Evolutionary conservation across 164 flowering plant species (phyloP), one percentile per base, ranked within the genome.

Genomic region (Dillenia turbinata): DNA sequence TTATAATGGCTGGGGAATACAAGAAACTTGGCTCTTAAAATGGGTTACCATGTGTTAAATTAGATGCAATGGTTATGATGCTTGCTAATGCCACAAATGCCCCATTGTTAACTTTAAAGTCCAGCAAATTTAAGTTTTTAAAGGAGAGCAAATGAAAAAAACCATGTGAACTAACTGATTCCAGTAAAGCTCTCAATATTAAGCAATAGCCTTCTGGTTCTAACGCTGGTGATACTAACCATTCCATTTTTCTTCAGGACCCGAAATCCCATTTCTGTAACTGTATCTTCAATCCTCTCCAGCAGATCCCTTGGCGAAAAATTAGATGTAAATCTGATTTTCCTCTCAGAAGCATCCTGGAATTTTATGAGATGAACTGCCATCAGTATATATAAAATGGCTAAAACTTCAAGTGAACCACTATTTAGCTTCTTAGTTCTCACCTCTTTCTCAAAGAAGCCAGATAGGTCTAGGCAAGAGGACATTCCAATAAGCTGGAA

Each of bases 401-500:
- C 40, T 33, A 33, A 33, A 33, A 33, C 40, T 33, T 33, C 40
- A 33, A 33, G 40, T 33, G 7, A 33, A 33, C 40, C 40, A 33
- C 40, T 33, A 5, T 33, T 33, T 33, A 53, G 46, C 47, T 54
- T 8, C 17, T 5, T 10, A 60, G 48, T 48, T 44, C 62, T 66
- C 59, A 90, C 98, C 91, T 94, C 99, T 77, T 89, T 77, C 75
- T 94, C 98, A 59, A 94, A 94, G 75, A 90, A 90, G 22, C 98
- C 98, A 26, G 98, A 94, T 56, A 94, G 90, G 74, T 94, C 98
- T 3, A 94, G 84, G 74, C 69, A 79, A 0, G 96, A 89, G 44
- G 97, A 91, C 99, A 94, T 94, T 71, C 99, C 95, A 64, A 94
- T 94, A 14, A 94, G 82, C 78, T 94, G 85, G 78, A 94, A 94